Conservation (phyloP, 1,284 basidiomycete genomes). For the Ceratobasidium sp. region DNA sequence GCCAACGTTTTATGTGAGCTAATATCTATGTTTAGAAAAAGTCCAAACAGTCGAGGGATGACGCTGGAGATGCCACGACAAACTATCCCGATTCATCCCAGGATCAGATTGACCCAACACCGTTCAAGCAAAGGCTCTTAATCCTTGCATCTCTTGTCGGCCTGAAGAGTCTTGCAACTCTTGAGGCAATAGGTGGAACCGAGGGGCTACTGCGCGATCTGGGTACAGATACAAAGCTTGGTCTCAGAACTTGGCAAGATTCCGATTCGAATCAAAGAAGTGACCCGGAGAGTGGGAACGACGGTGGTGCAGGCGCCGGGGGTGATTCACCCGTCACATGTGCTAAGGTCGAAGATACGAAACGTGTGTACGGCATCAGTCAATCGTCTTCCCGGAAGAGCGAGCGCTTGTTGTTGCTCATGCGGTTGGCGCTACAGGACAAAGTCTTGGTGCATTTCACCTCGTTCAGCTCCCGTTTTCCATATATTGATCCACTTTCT, state of each 20-base stretch:
- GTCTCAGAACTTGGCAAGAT: conserved; percentile 57
- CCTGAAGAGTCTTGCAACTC: conserved; percentile 80
- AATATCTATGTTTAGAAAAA: conserved; percentile 39
- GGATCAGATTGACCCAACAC: conserved; percentile 74
- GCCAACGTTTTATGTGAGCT: conserved; percentile 10
- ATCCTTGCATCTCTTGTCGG: conserved; percentile 89
- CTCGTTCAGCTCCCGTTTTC: conserved; percentile 18
- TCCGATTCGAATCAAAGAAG: conserved; percentile 46
- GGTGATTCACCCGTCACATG: conserved; percentile 63
- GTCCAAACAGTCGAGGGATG: conserved; percentile 55
- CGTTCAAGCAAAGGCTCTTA: conserved; percentile 79
- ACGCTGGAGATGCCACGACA: conserved; percentile 44
- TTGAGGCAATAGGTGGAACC: conserved; percentile 82
- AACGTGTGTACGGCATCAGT: conserved; percentile 86
- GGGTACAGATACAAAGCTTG: conserved; percentile 74
- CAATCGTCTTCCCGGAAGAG: conserved; percentile 80
- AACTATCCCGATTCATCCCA: conserved; percentile 62
- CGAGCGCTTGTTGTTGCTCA: conserved; percentile 86
- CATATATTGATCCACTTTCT: conserved; percentile 35
- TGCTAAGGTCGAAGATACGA: conserved; percentile 74
- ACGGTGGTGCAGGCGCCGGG: conserved; percentile 46
- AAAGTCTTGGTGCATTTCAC: conserved; percentile 82
- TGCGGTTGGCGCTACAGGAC: conserved; percentile 96
- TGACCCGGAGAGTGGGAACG: conserved; percentile 42
- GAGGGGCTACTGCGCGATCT: conserved; percentile 77